Base-by-base conservation (phyloP, 73 alveolate genomes). In the Halteria grandinella region DNA sequence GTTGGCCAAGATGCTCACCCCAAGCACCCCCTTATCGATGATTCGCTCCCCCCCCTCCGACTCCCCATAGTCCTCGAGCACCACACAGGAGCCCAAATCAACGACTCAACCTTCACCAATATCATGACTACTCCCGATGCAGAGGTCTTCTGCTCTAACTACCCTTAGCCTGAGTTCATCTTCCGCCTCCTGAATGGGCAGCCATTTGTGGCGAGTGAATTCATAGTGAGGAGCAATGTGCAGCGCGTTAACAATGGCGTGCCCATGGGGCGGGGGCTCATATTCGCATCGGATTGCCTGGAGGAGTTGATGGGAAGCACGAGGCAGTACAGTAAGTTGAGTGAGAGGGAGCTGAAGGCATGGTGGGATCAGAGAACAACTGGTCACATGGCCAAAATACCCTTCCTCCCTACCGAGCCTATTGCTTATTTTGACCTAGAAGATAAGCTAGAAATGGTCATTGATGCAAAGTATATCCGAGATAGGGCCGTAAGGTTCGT, bases 101-200 rank as follows among this genome's bases (percentile, higher is more conserved):
- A 44, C 8, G 88, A 77, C 33, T 33, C 15, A n/a, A 24, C 63
- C 34, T 27, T 48, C 17, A 36, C 88, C 1, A 23, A 62, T 44
- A 37, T 28, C n/a, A 21, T 77, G 21, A 32, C 63, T 12, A 43
- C 37, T 31, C 88, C 88, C 4, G 81, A 45, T 31, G 4, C 51
- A 3, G 5, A 21, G 10, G 88, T 77, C 10, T 77, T 77, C 44
- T 77, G 58, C 33, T 39, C 82, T 15, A 77, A 77, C 63, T 77
- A 77, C 41, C 74, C 77, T 3, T 17, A 50, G 44, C 88, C 88
- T 1, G 80, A 77, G 41, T 77, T 77, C 49, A 54, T 63, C 6
- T 49, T 77, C 55, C 59, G 49, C 20, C 62, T 24, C 37, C 12
- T 48, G 1, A 40, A 63, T n/a, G 50, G 49, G 31, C 34, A 48